Percentiles rank a stretch among this genome's conserved stretches.
These are phyloP conservation scores for Podospora appendiculata DNA, from an alignment of 495 filamentous ascomycete species.

Conservation along the genomic window DNA sequence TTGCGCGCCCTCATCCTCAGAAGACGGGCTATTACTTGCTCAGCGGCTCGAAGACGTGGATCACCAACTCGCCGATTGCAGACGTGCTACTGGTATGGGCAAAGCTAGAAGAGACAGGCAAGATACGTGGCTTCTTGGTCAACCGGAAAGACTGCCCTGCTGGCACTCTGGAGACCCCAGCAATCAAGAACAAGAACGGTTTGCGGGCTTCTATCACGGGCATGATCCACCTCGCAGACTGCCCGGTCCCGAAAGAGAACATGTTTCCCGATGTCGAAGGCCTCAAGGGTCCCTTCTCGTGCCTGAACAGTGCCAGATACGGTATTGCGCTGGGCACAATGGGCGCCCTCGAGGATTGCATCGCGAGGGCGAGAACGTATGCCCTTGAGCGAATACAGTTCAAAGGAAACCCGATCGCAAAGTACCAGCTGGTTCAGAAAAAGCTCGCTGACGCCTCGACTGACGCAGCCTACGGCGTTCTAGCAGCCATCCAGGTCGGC, in stretches of 20 bases:
- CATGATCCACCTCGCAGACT: constrained; percentile 92
- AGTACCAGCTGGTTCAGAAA: constrained; percentile 98
- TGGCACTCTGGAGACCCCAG: constrained; percentile 84
- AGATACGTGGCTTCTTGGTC: constrained; percentile 90
- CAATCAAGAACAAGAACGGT: constrained; percentile 92
- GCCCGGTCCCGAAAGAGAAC: constrained; percentile 81
- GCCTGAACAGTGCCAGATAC: constrained; percentile 84
- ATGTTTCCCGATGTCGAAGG: constrained; percentile 93
- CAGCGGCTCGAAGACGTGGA: constrained; percentile 93
- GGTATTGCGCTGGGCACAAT: constrained; percentile 93
- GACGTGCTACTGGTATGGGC: constrained; percentile 93
- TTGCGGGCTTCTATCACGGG: constrained; percentile 90
- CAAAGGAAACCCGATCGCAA: constrained; percentile 90
- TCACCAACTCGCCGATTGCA: constrained; percentile 93
- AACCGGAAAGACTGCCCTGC: constrained; percentile 74
- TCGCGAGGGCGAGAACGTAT: constrained; percentile 73
- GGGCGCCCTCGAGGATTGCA: constrained; percentile 88
- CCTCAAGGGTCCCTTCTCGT: constrained; percentile 81
- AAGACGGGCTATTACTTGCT: constrained; percentile 80
- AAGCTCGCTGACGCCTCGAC: constrained; percentile 90
- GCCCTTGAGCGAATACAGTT: constrained; percentile 91
- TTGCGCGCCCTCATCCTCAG: constrained; percentile 74
- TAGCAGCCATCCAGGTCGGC: constrained; percentile 84
- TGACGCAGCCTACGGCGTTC: constrained; percentile 79
- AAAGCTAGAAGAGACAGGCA: constrained; percentile 80